Conservation (phyloP, 2,329 filamentous ascomycete species). For the Hysterium pulicare region DNA sequence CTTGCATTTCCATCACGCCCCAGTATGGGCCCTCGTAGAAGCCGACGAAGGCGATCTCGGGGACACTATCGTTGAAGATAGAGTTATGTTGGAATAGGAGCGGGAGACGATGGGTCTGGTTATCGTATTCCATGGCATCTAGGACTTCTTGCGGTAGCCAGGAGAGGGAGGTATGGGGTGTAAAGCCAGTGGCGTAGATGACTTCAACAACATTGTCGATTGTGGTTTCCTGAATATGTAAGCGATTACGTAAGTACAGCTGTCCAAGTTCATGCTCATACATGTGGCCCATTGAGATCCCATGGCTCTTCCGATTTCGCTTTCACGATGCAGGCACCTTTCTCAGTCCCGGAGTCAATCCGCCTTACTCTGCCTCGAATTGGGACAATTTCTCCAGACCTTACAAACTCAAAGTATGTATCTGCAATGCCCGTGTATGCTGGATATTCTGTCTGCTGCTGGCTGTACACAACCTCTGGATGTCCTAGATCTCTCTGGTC, state of each 20-base stretch:
- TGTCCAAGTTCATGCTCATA: too few species aligned
- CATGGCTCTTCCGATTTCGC: neutral
- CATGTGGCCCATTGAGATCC: slow-evolving; percentile 1
- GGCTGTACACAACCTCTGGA: slow-evolving; percentile 37
- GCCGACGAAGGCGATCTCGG: slow-evolving; percentile 72
- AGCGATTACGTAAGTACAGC: too few species aligned
- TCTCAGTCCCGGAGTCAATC: slow-evolving; percentile 7
- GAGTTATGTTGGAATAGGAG: slow-evolving; percentile 66
- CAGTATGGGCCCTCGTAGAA: slow-evolving; percentile 84
- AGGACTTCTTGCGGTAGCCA: slow-evolving; percentile 61
- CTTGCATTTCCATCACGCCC: slow-evolving; percentile 86
- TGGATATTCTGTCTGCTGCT: slow-evolving; percentile 48
- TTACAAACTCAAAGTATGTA: slow-evolving; percentile 70
- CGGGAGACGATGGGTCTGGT: slow-evolving; percentile 16
- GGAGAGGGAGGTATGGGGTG: slow-evolving; percentile 59
- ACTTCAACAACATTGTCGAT: slow-evolving; percentile 62
- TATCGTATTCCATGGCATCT: slow-evolving; percentile 53
- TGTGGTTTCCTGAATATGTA: slow-evolving; percentile 7
- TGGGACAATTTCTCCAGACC: slow-evolving; percentile 52
- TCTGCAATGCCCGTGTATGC: slow-evolving; percentile 69
- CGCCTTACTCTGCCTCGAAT: slow-evolving; percentile 34
- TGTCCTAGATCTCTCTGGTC: slow-evolving; percentile 43
- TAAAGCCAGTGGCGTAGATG: slow-evolving; percentile 73
- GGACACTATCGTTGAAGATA: slow-evolving; percentile 58
- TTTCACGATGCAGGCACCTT: slow-evolving; percentile 1